Conservation (phyloP, 441 rosid genomes). For the Rhodomyrtus psidioides region DNA sequence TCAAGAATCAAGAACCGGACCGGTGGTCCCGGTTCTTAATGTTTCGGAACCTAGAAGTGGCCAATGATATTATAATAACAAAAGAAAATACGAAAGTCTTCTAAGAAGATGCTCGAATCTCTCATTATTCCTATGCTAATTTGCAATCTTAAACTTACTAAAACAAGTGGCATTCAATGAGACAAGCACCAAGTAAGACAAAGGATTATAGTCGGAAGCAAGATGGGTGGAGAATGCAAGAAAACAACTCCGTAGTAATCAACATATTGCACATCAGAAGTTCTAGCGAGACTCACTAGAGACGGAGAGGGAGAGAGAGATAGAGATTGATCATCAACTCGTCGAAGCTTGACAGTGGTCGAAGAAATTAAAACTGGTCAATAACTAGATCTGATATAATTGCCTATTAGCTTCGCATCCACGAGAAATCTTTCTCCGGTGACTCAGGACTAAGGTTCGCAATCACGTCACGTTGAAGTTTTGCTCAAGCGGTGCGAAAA, state of each 20-base stretch:
- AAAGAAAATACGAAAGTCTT: neutral
- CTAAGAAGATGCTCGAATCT: neutral
- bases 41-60: no score
- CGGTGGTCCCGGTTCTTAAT: no score
- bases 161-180: neutral
- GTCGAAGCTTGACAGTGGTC: neutral
- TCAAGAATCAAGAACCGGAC: no score
- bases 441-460: neutral
- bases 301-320: neutral
- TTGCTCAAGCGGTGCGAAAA: neutral
- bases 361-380: neutral
- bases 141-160: neutral
- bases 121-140: neutral
- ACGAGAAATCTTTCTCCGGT: neutral
- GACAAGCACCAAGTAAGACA: neutral
- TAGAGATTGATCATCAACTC: neutral
- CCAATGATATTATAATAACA: neutral
- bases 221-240: neutral
- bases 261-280: neutral
- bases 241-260: neutral
- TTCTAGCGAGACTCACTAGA: neutral
- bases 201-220: neutral
- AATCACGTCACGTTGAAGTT: neutral
- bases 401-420: rapidly evolving
- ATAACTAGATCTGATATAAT: neutral